Percentiles rank a stretch among this genome's conserved stretches.
These are phyloP conservation scores for Backusella circina DNA, from an alignment of 192 early-diverging fungal species.

Conservation along the genomic window DNA sequence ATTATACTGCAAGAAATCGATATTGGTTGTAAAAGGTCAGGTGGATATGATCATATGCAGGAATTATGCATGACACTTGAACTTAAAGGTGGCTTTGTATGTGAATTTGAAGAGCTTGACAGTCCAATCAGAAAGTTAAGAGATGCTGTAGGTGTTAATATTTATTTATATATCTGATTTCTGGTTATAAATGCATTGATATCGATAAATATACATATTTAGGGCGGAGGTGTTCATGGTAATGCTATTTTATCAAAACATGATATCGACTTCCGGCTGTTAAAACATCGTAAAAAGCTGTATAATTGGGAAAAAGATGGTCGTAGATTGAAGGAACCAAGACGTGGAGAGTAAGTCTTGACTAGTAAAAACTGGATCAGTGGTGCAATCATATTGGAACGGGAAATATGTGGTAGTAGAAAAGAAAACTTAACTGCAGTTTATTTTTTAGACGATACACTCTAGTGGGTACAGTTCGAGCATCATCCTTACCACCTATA, in stretches of 20 bases:
- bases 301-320: slow-evolving; percentile 71
- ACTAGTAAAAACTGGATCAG: background rate
- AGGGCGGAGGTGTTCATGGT: slow-evolving; percentile 76
- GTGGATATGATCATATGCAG: slow-evolving; percentile 53
- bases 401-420: background rate
- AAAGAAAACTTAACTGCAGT: background rate
- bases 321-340: slow-evolving; percentile 56
- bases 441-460: slow-evolving; percentile 54
- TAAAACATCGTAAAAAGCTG: slow-evolving; percentile 66
- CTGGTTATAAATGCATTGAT: background rate
- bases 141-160: slow-evolving; percentile 45
- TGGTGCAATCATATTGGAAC: background rate
- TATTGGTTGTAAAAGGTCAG: slow-evolving; percentile 68
- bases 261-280: slow-evolving; percentile 54
- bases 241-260: slow-evolving; percentile 71
- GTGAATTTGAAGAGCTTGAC: slow-evolving; percentile 73
- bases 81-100: slow-evolving; percentile 64
- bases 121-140: slow-evolving; percentile 47
- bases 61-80: slow-evolving; percentile 55
- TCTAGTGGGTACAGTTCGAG: slow-evolving; percentile 54
- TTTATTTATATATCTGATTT: background rate
- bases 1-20: slow-evolving; percentile 76
- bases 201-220: background rate
- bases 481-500: slow-evolving; percentile 46
- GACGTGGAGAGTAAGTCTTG: slow-evolving; percentile 49